Evolutionary conservation across 495 filamentous ascomycete species (phyloP).

Genomic region (Neurospora pannonica): DNA sequence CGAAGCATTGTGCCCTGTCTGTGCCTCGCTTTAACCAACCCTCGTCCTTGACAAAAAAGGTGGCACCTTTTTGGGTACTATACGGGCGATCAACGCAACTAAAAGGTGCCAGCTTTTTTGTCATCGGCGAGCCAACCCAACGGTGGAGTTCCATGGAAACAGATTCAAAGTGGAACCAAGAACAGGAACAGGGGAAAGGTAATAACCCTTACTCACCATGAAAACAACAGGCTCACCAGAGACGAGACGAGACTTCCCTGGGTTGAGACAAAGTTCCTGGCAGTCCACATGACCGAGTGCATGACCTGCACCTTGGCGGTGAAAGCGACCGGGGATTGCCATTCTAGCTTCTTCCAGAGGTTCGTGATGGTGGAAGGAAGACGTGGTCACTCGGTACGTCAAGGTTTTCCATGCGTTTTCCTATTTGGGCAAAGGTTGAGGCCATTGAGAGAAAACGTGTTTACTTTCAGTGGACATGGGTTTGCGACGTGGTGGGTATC

Average conservation of each 20-base stretch:
- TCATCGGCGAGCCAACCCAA: too few relatives aligned
- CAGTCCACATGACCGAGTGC: conserved; percentile 1
- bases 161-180: background rate
- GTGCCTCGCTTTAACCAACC: background rate
- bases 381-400: background rate
- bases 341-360: background rate
- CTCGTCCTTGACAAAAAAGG: too few relatives aligned
- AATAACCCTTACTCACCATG: too few relatives aligned
- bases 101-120: too few relatives aligned
- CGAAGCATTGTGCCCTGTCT: background rate
- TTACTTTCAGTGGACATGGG: background rate
- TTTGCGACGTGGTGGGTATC: background rate
- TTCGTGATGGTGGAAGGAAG: background rate
- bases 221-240: too few relatives aligned
- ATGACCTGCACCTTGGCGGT: conserved; percentile 1
- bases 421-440: background rate
- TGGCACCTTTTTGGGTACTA: too few relatives aligned
- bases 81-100: too few relatives aligned
- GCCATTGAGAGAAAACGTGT: background rate
- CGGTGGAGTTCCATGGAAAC: background rate
- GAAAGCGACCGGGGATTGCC: background rate
- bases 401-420: background rate
- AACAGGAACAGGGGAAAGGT: background rate
- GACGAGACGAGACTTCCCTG: too few relatives aligned
- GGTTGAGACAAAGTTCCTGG: background rate